Evolutionary conservation across 2,329 filamentous ascomycete species (phyloP), one percentile per base, ranked within the genome.

Genomic region (Trichoderma brevicompactum): DNA sequence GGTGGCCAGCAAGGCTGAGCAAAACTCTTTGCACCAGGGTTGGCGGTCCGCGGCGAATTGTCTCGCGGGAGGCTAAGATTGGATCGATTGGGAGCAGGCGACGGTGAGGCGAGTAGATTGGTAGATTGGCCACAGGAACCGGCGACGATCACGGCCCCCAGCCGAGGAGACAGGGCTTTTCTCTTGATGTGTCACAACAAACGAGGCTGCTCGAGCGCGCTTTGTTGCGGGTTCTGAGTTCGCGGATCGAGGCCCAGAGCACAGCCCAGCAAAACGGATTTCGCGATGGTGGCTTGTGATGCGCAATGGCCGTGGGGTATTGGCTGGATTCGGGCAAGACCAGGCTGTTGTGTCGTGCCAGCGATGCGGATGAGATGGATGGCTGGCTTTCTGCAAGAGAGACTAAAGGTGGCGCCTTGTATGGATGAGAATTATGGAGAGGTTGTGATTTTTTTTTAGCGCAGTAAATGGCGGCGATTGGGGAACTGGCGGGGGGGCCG

Each of bases 1-100:
- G 38, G 65, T 40, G 59, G 53, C 28, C 13, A 62, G 56, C 64
- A 62, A 65, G 64, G 64, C 64, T 65, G 64, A 65, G 56, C 41
- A 34, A 44, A 44, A 59, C 23, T 19, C 23, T 40, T 56, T 56
- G 40, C 6, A 17, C 41, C 17, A 36, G 49, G 59, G 7, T 23
- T 50, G 58, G 50, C 6, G 28, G 32, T 58, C 19, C 19, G 32
- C 19, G 17, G 49, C 49, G 60, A 54, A 63, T 63, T 23, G 41
- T 46, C 9, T 63, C 49, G 60, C 38, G 49, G 49, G 49, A 63
- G 48, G 60, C 49, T 53, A 23, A 53, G 60, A 43, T 46, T 44
- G 48, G 38, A n/a, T 53, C 48, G 46, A 58, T 32, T 56, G 19
- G 36, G 38, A 56, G 7, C 19, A 56, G 53, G 41, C 28, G n/a